Evolutionary conservation across 2,329 filamentous ascomycete genomes (phyloP).

Genomic region (Fusarium citri): DNA sequence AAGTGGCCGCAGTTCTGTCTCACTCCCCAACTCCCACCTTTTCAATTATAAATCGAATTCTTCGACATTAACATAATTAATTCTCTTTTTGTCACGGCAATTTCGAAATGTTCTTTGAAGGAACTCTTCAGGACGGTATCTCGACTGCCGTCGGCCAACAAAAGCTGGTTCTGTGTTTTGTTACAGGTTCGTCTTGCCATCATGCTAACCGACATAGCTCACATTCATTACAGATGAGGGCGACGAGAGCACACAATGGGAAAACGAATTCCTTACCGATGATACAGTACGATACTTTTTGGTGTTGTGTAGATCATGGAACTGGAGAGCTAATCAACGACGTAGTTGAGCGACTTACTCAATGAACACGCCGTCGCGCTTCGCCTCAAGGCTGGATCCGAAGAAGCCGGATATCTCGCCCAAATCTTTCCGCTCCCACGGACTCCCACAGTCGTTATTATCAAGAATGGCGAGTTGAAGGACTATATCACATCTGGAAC

Average conservation of each 20-base stretch:
- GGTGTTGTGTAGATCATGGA: not conserved
- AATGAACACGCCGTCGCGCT: conserved; percentile 74
- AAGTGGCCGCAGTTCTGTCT: conserved; percentile 32
- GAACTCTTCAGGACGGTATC: conserved; percentile 85
- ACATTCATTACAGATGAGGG: conserved; percentile 54
- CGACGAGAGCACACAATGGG: conserved; percentile 78
- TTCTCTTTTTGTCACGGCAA: not conserved
- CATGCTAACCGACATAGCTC: conserved; percentile 18
- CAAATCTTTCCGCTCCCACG: conserved; percentile 85
- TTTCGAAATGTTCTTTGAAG: conserved; percentile 79
- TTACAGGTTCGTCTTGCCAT: conserved; percentile 69
- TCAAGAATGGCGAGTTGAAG: conserved; percentile 81
- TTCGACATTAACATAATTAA: not conserved
- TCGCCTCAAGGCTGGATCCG: conserved; percentile 76
- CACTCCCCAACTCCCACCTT: not conserved
- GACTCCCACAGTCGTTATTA: conserved; percentile 82
- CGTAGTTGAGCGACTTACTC: conserved; percentile 67
- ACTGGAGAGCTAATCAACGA: conserved; percentile 21
- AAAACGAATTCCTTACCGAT: conserved; percentile 73
- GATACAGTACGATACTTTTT: conserved; percentile 58
- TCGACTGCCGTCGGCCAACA: conserved; percentile 76
- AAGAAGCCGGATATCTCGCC: conserved; percentile 83
- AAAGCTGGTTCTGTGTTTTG: conserved; percentile 87
- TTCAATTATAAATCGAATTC: not conserved
- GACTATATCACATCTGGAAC: conserved; percentile 78